Evolutionary conservation across 75 land plant species (phyloP).

Genomic region (Pinus taeda): DNA sequence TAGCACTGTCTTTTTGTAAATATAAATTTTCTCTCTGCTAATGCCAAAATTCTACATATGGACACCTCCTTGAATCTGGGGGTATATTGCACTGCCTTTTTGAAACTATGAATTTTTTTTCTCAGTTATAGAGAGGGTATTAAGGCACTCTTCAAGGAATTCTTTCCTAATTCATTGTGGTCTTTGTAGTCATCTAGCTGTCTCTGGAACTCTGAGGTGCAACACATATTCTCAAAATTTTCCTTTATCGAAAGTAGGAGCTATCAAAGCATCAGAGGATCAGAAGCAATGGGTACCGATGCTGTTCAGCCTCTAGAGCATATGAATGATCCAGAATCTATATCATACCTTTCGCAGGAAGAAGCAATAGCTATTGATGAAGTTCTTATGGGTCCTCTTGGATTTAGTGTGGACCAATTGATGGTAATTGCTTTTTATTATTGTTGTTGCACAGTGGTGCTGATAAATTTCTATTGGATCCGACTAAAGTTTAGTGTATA

Average conservation of each 20-base stretch:
- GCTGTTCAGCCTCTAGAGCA: background rate
- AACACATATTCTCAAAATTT: background rate
- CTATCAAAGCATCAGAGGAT: background rate
- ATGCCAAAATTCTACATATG: background rate
- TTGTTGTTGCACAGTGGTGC: constrained; percentile 1
- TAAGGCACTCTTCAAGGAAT: background rate
- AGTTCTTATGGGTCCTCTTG: constrained; percentile 86
- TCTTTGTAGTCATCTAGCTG: background rate
- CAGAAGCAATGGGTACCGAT: background rate
- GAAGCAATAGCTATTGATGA: constrained; percentile 87
- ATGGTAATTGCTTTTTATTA: constrained; percentile 47
- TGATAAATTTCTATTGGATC: background rate
- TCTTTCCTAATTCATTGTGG: background rate
- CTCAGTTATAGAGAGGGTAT: background rate
- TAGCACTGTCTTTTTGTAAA: background rate
- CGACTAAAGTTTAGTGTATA: background rate
- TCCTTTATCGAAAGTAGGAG: background rate
- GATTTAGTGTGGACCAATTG: constrained; percentile 90
- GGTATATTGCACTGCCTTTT: background rate
- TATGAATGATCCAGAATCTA: constrained; percentile 1
- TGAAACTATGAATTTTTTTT: background rate
- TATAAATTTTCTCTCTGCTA: background rate
- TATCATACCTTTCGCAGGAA: constrained; percentile 73
- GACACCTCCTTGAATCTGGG: background rate
- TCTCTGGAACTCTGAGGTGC: background rate